Base-by-base conservation (phyloP, 1,284 basidiomycete genomes). In the Volvariella volvacea region DNA sequence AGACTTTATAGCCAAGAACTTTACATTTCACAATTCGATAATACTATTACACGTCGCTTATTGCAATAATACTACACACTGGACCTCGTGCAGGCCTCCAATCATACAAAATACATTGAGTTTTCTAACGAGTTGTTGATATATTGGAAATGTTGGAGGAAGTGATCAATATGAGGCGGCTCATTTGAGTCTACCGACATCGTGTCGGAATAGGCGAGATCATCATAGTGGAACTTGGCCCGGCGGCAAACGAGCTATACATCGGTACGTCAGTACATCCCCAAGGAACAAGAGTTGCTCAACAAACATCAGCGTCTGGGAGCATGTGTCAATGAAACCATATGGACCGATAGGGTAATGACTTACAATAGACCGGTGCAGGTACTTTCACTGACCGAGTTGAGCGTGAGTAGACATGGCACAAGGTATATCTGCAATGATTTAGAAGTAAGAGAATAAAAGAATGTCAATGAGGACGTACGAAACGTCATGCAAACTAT, bases 341-440 rank as follows among this genome's bases (percentile, higher is more conserved):
- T 7, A 12, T 15, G 15, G 4, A 30, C 3, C 22, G n/a, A 32
- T 9, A 19, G 15, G 6, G 7, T 4, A 4, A 22, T 33, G 19
- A 55, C 65, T 47, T 44, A 66, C 64, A 68, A 38, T 67, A 68
- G 3, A 68, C 65, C 0, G 65, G 65, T 0, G 66, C 64, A 1
- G 65, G 65, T 22, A 66, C 59, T 25, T 61, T 63, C 6, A 66
- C 64, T 2, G 63, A 58, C 12, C 64, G 58, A 7, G 65, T 67
- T 14, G 62, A 55, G 25, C 62, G 55, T 9, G 61, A 56, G 43
- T 65, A 68, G 28, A 56, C 57, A 39, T 68, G 65, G 39, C 63
- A 66, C 4, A 66, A 47, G 0, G 59, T 49, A 41, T 59, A 66
- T 2, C 59, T 60, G n/a, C n/a, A n/a, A n/a, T n/a, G n/a, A n/a